phyloP scores from a whole-genome alignment of 208 protist genomes.

The Trypanosoma grayi region DNA sequence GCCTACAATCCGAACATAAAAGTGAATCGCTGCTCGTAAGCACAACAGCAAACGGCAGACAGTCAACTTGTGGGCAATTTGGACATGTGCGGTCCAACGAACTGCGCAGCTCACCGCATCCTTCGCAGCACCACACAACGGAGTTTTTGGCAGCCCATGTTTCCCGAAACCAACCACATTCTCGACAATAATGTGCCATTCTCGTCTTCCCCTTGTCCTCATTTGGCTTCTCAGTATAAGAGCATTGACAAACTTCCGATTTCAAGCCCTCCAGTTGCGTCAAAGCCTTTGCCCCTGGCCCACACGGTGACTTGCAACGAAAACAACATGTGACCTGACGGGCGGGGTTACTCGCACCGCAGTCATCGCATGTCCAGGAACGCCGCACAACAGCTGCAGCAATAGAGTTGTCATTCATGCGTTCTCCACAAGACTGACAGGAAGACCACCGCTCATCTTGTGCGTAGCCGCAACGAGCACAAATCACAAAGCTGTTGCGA shows the following conservation, averaged over 20 bases:
- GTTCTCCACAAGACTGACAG: constrained; percentile 63
- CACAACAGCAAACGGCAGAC: constrained; percentile 45
- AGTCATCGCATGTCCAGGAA: constrained; percentile 61
- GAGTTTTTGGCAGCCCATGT: constrained; percentile 37
- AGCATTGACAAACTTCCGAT: constrained; percentile 4
- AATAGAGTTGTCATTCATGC: constrained; percentile 22
- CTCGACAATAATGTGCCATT: constrained; percentile 39
- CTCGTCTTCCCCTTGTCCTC: constrained; percentile 15
- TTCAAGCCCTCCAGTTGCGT: not conserved
- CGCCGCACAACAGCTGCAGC: constrained; percentile 47
- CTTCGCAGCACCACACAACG: constrained; percentile 60
- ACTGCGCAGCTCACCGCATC: constrained; percentile 65
- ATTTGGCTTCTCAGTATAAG: not conserved
- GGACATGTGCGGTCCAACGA: constrained; percentile 77
- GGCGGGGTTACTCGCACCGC: constrained; percentile 62
- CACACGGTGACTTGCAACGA: constrained; percentile 46
- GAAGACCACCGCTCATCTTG: constrained; percentile 71
- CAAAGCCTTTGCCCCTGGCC: constrained; percentile 31
- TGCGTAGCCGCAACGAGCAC: constrained; percentile 55
- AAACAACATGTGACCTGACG: constrained; percentile 68
- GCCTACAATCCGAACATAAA: constrained; percentile 35
- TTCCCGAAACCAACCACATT: constrained; percentile 51
- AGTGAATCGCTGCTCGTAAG: constrained; percentile 18
- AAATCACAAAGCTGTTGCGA: constrained; percentile 70
- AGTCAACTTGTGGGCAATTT: constrained; percentile 79